Conservation (phyloP, 352 stramenopile species). For the Globisporangium yorkense region DNA sequence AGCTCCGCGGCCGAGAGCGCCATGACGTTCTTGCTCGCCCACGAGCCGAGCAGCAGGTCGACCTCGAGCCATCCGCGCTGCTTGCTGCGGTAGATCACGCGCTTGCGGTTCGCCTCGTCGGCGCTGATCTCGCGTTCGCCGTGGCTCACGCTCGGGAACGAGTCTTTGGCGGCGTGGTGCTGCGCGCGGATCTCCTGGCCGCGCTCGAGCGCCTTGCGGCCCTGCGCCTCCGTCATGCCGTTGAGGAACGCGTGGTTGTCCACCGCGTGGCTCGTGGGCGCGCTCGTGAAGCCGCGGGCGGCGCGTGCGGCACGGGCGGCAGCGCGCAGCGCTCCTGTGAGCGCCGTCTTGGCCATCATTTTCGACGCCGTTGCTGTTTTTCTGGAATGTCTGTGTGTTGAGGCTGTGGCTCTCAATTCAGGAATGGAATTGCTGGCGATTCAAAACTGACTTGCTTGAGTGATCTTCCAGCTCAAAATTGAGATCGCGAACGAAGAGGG, state of each 20-base stretch:
- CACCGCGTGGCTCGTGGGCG: slow-evolving; percentile 25
- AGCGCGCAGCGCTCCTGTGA: too few species aligned
- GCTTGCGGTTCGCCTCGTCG: slow-evolving; percentile 82
- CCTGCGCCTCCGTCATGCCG: slow-evolving; percentile 46
- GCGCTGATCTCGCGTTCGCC: slow-evolving; percentile 41
- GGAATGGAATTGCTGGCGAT: not conserved
- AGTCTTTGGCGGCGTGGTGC: slow-evolving; percentile 33
- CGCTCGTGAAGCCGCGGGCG: slow-evolving; percentile 16
- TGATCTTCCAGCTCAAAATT: not conserved
- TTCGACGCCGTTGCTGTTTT: not conserved
- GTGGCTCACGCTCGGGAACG: slow-evolving; percentile 49
- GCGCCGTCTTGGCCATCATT: not conserved
- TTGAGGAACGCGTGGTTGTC: slow-evolving; percentile 50
- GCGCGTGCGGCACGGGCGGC: not conserved
- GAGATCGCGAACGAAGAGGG: slow-evolving; percentile 10
- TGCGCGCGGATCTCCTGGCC: slow-evolving; percentile 51
- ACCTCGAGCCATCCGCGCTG: slow-evolving; percentile 96
- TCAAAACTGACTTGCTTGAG: slow-evolving; percentile 11
- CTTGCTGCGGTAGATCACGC: slow-evolving; percentile 94
- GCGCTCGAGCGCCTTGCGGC: slow-evolving; percentile 38
- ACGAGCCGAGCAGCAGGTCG: slow-evolving; percentile 93
- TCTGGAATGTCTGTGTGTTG: not conserved
- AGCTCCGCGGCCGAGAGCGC: slow-evolving; percentile 74
- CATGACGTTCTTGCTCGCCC: slow-evolving; percentile 90
- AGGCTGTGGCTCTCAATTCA: not conserved